Conservation (phyloP, 257 asterid species). For the Lavandula angustifolia region DNA sequence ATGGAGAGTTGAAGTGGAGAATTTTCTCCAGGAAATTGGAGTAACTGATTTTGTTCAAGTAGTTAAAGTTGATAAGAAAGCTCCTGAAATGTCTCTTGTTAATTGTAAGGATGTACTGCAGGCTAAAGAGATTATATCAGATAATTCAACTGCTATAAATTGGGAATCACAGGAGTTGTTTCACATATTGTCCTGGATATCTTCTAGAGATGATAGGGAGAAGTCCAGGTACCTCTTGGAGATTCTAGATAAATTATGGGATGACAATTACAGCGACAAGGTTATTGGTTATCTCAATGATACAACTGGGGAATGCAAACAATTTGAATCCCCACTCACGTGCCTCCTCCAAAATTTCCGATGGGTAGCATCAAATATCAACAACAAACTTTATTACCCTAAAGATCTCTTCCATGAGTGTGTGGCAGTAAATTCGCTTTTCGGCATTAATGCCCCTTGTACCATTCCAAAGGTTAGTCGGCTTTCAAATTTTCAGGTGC, state of each 20-base stretch:
- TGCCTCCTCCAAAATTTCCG: slow-evolving; percentile 54
- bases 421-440: slow-evolving; percentile 63
- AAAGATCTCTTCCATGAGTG: slow-evolving; percentile 82
- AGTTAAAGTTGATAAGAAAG: slow-evolving; percentile 59
- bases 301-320: slow-evolving; percentile 51
- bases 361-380: slow-evolving; percentile 68
- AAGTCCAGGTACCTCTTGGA: slow-evolving; percentile 74
- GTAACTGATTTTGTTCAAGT: slow-evolving; percentile 81
- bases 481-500: slow-evolving; percentile 17
- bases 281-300: slow-evolving; percentile 49
- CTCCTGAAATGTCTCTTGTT: slow-evolving; percentile 42
- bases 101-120: slow-evolving; percentile 38
- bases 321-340: slow-evolving; percentile 58
- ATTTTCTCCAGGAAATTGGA: slow-evolving; percentile 73
- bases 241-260: slow-evolving; percentile 87
- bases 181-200: slow-evolving; percentile 52
- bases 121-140: slow-evolving; percentile 40
- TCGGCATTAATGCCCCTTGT: slow-evolving; percentile 78
- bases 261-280: slow-evolving; percentile 68
- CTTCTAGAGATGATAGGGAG: slow-evolving; percentile 51
- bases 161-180: slow-evolving; percentile 84
- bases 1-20: slow-evolving; percentile 80
- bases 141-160: slow-evolving; percentile 45
- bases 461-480: slow-evolving; percentile 74
- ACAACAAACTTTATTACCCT: slow-evolving; percentile 60